Evolutionary conservation across 2,329 filamentous ascomycete genomes (phyloP), one percentile per base, ranked within the genome.

Genomic region (Cladosporium sphaerospermum): DNA sequence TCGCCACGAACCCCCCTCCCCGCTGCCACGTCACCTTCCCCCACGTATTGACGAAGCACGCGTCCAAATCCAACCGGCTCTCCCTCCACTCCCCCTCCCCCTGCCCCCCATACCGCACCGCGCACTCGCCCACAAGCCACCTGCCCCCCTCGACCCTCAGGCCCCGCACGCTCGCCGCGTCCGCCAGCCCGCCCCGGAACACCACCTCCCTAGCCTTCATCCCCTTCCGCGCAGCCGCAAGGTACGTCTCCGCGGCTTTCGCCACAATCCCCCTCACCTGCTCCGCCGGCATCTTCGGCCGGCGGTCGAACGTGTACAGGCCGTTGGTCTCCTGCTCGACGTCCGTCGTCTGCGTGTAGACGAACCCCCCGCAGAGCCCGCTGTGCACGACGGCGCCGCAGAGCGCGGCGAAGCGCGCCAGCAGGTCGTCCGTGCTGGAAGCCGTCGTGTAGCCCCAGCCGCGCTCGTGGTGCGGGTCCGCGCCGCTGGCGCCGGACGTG

Each of bases 391-490:
- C 77, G 0, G 75, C 82, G 65, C 76, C 77, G 10, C 84, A 74
- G 54, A 86, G 70, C 45, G 73, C 78, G 62, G 83, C 78, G 37
- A 85, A 73, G 2, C 83, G 68, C 55, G 73, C 71, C 14, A 86
- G 69, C 52, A 86, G 63, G 59, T 86, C 84, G 13, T 77, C 71
- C 0, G 81, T 68, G 60, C 85, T 79, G 0, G 67, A 75, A 0
- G 83, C 84, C 0, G 83, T 86, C 1, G 82, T 86, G 61, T 86
- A 86, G 0, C 83, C 84, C 84, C 84, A 86, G 53, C 83, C 79
- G 9, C 75, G 75, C 0, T 75, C 61, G 11, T 58, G 45, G 34
- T 53, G 48, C 11, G 31, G 18, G 31, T 51, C 40, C 5, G 47
- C 50, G 14, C 61, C 57, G 19, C 68, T 67, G 40, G 74, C 72